A percentile compares a stretch with the other conserved stretches of the same genome.
Conservation (phyloP, 495 filamentous ascomycete genomes). For the Corynascus novoguineensis region DNA sequence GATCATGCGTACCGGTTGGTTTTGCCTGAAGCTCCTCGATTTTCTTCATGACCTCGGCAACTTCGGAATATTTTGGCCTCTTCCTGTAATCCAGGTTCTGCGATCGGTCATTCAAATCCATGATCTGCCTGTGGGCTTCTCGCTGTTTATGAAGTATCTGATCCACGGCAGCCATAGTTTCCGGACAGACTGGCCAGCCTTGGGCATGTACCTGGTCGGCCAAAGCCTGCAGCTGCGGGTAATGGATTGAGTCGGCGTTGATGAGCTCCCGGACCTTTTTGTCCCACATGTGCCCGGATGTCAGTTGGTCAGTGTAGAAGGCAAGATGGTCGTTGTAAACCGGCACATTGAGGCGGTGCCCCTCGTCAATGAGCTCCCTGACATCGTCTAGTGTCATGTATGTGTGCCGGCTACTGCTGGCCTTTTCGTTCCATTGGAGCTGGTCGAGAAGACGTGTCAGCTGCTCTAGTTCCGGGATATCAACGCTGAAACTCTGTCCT, state of each 20-base stretch:
- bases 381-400: slow-evolving; percentile 72
- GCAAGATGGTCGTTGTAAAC: slow-evolving; percentile 70
- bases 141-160: slow-evolving; percentile 93
- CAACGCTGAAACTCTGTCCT: slow-evolving; percentile 85
- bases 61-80: slow-evolving; percentile 84
- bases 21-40: slow-evolving; percentile 86
- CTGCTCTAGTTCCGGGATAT: slow-evolving; percentile 85
- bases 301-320: slow-evolving; percentile 68
- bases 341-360: slow-evolving; percentile 66
- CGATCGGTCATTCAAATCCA: slow-evolving; percentile 70
- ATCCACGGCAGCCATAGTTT: slow-evolving; percentile 79
- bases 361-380: slow-evolving; percentile 67
- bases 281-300: slow-evolving; percentile 82
- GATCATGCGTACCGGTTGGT: slow-evolving; percentile 80
- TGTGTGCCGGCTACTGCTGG: slow-evolving; percentile 54
- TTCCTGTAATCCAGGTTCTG: slow-evolving; percentile 67
- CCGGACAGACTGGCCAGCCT: slow-evolving; percentile 70
- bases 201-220: slow-evolving; percentile 67
- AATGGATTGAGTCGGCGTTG: slow-evolving; percentile 80
- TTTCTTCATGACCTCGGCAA: slow-evolving; percentile 80
- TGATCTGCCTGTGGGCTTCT: slow-evolving; percentile 83
- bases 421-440: slow-evolving; percentile 82
- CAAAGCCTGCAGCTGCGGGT: slow-evolving; percentile 88
- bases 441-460: slow-evolving; percentile 76
- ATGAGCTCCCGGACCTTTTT: slow-evolving; percentile 90